Evolutionary conservation across 371 early-diverging fungal genomes (phyloP).

Genomic region (Batrachochytrium dendrobatidis): DNA sequence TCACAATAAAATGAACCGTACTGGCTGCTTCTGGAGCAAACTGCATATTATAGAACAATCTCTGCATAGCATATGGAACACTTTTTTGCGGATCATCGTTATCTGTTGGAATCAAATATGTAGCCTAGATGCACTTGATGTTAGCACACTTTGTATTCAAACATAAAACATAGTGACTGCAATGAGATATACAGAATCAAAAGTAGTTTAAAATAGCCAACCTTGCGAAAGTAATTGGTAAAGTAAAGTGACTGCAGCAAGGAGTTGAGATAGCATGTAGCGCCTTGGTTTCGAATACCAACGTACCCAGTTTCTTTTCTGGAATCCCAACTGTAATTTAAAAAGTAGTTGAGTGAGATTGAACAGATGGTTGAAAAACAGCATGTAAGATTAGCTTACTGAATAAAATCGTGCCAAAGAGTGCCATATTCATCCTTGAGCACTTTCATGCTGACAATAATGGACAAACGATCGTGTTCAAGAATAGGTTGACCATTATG

Average conservation of each 20-base stretch:
- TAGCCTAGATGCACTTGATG: no score
- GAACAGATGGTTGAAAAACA: not conserved
- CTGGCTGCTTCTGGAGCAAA: constrained; percentile 60
- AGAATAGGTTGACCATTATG: constrained; percentile 52
- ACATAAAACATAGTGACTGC: constrained; percentile 1
- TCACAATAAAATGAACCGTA: no score
- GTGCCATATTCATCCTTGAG: constrained; percentile 85
- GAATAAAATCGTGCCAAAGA: constrained; percentile 84
- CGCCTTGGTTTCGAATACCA: constrained; percentile 97
- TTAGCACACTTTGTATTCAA: not conserved
- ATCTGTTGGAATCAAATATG: constrained; percentile 83
- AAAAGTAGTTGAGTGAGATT: not conserved
- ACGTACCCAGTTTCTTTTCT: constrained; percentile 86
- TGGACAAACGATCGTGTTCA: constrained; percentile 55
- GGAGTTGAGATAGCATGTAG: constrained; percentile 99
- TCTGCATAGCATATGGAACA: constrained; percentile 87
- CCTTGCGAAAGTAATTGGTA: constrained; percentile 89
- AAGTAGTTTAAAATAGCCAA: constrained; percentile 10
- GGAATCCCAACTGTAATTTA: constrained; percentile 65
- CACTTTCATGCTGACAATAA: constrained; percentile 73
- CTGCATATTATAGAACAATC: constrained; percentile 89
- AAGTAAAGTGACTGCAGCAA: constrained; percentile 95
- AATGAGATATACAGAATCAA: not conserved
- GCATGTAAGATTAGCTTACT: constrained; percentile 39
- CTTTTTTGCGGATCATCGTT: constrained; percentile 76